phyloP scores from a whole-genome alignment of 805 yeast species.

The Zygosaccharomyces rouxii region DNA sequence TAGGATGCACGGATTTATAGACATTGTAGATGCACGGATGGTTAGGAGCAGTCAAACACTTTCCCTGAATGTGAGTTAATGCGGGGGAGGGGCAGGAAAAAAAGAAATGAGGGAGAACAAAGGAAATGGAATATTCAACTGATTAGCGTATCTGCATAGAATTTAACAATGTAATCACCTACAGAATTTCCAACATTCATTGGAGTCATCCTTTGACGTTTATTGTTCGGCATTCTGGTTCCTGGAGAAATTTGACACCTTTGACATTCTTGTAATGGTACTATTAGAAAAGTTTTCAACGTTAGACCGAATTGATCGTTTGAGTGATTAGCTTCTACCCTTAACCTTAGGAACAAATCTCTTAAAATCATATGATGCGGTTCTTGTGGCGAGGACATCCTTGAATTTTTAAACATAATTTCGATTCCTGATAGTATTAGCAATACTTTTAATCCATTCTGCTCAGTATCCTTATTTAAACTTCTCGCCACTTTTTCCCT shows the following conservation, averaged over 20 bases:
- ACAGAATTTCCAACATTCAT: conserved; percentile 20
- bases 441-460: conserved; percentile 6
- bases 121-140: neutral
- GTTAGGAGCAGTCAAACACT: no score
- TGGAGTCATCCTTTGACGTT: conserved; percentile 10
- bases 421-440: conserved; percentile 27
- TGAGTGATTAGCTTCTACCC: conserved; percentile 19
- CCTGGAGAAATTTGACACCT: neutral
- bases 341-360: conserved; percentile 20
- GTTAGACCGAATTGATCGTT: conserved; percentile 1
- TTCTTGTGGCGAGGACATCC: conserved; percentile 13
- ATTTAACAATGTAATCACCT: conserved; percentile 25
- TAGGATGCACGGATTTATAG: no score
- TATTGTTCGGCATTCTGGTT: neutral
- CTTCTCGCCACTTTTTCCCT: conserved; percentile 8
- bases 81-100: neutral
- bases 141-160: conserved; percentile 21
- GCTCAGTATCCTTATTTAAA: conserved; percentile 2
- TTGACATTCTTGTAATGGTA: conserved; percentile 16
- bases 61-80: no score
- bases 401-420: conserved; percentile 29
- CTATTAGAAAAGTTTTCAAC: conserved; percentile 12
- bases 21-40: no score
- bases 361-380: conserved; percentile 23
- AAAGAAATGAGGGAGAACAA: neutral